phyloP scores from a whole-genome alignment of 371 early-diverging fungal genomes.

The Blastocladiella emersonii region DNA sequence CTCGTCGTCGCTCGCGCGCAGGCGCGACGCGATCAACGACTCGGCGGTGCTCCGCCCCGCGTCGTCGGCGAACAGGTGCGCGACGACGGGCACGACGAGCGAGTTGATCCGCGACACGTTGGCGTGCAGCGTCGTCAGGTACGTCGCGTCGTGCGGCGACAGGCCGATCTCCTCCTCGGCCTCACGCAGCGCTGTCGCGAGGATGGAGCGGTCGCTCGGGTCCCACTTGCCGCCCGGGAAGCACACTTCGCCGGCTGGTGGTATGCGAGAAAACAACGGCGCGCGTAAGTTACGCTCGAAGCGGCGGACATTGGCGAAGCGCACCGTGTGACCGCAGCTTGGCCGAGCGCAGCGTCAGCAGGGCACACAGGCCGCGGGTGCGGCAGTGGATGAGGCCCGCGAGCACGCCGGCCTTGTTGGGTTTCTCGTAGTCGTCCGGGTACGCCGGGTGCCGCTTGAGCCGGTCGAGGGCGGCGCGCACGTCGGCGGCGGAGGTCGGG shows the following conservation, averaged over 20 bases:
- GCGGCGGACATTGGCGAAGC: background rate
- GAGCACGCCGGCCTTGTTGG: background rate
- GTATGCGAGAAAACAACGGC: background rate
- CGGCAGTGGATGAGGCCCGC: background rate
- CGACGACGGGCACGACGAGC: constrained; percentile 4
- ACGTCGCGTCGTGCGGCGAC: background rate
- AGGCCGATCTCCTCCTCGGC: constrained; percentile 5
- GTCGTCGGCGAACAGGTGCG: background rate
- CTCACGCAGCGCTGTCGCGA: constrained; percentile 2
- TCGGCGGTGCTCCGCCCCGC: background rate
- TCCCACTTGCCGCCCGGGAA: background rate
- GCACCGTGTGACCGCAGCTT: background rate
- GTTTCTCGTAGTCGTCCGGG: background rate
- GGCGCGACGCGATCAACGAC: background rate
- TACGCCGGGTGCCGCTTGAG: background rate
- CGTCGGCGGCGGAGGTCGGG: background rate
- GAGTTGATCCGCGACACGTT: background rate
- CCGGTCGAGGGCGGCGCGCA: background rate
- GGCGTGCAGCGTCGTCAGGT: background rate
- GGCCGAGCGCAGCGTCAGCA: background rate
- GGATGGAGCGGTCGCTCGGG: background rate
- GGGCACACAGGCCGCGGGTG: background rate
- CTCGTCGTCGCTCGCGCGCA: background rate
- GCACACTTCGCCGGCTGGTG: background rate
- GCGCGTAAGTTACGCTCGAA: background rate